Evolutionary conservation across 441 rosid species (phyloP).

Genomic region (Erysimum cheiri): DNA sequence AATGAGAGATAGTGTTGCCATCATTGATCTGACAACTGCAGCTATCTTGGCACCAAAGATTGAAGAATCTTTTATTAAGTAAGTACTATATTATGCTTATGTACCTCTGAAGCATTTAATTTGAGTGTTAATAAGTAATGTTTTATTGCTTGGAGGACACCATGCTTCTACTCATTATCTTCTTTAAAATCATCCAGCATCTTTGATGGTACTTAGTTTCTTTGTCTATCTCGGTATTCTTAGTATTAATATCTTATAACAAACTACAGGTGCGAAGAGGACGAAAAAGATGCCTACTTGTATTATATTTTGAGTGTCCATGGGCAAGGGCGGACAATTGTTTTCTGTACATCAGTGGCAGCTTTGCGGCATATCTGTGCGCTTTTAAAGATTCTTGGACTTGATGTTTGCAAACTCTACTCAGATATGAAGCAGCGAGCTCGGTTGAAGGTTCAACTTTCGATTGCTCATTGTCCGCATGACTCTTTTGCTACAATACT

Average conservation of each 20-base stretch:
- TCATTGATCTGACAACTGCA: conserved; percentile 86
- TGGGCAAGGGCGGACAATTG: conserved; percentile 94
- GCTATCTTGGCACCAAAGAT: conserved; percentile 76
- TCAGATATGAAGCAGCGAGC: conserved; percentile 99
- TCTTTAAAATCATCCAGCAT: conserved; percentile 15
- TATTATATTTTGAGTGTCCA: conserved; percentile 90
- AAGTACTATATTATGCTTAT: conserved; percentile 43
- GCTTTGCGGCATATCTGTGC: conserved; percentile 91
- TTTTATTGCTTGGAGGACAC: conserved; percentile 4
- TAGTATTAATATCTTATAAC: conserved; percentile 33
- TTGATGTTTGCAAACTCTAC: conserved; percentile 76
- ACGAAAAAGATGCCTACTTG: conserved; percentile 87
- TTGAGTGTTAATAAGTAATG: not conserved
- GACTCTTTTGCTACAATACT: conserved; percentile 23
- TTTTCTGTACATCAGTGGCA: conserved; percentile 96
- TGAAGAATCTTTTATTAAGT: conserved; percentile 95
- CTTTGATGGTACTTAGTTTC: conserved; percentile 28
- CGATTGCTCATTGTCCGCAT: not conserved
- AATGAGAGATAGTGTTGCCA: conserved; percentile 83
- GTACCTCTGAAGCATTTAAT: not conserved
- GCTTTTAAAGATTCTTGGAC: conserved; percentile 74
- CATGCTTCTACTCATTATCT: conserved; percentile 21
- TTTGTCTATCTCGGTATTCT: conserved; percentile 25
- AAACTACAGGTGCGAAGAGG: conserved; percentile 79
- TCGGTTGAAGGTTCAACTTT: conserved; percentile 74